A percentile compares a stretch with the other conserved stretches of the same genome.
Conservation (phyloP, 179 eudicot species). For the Gypsophila paniculata region DNA sequence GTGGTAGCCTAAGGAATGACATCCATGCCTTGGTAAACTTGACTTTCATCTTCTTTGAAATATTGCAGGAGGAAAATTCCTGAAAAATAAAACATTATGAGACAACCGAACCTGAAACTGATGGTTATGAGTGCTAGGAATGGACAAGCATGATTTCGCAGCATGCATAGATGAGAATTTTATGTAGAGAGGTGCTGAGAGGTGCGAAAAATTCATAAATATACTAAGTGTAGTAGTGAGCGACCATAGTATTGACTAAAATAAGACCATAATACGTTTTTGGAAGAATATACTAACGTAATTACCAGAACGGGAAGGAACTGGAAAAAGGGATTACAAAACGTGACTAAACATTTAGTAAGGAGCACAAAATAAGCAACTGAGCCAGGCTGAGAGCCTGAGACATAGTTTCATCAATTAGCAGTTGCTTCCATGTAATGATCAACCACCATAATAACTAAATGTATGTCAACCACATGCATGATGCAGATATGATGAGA, state of each 20-base stretch:
- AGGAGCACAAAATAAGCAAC: slow-evolving; percentile 1
- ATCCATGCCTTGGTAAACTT: slow-evolving; percentile 87
- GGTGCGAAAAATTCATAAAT: neutral
- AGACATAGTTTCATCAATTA: neutral
- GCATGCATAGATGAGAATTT: neutral
- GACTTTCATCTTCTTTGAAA: slow-evolving; percentile 63
- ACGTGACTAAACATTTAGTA: neutral
- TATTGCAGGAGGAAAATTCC: slow-evolving; percentile 38
- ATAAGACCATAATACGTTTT: neutral
- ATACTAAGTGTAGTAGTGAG: neutral
- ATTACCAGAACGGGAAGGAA: neutral
- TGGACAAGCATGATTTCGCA: neutral
- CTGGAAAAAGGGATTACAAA: neutral
- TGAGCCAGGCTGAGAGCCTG: neutral
- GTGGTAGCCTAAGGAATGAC: slow-evolving; percentile 68
- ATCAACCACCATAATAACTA: neutral
- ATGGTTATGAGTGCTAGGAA: neutral
- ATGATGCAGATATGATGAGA: neutral
- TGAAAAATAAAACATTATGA: slow-evolving; percentile 26
- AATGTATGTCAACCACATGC: neutral
- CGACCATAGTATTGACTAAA: neutral
- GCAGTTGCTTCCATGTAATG: neutral
- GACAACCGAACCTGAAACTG: slow-evolving; percentile 1
- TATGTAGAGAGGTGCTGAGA: neutral
- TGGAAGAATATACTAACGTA: too few species aligned